Conservation (phyloP, 768 basidiomycete genomes). For the Leccinum barrowsii region DNA sequence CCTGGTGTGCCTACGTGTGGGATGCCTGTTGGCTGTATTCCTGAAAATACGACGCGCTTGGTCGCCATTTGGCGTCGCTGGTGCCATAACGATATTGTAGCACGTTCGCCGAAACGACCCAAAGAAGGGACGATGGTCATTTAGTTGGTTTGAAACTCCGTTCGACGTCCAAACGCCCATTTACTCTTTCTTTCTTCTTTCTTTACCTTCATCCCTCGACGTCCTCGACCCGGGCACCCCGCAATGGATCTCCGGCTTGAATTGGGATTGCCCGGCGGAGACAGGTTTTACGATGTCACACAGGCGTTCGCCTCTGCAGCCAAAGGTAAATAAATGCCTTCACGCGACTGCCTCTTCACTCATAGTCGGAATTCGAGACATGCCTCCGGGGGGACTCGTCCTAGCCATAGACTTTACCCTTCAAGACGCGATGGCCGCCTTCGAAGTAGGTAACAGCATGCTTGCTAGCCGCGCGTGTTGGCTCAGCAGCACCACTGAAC, state of each 20-base stretch:
- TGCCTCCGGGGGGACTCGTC: constrained; percentile 60
- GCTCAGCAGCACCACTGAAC: constrained; percentile 6
- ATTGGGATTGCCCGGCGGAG: constrained; percentile 47
- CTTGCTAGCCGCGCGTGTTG: constrained; percentile 6
- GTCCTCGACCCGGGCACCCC: constrained; percentile 11
- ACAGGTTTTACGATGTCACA: constrained; percentile 63
- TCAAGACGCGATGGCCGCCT: constrained; percentile 90
- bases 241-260: constrained; percentile 18
- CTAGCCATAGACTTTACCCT: constrained; percentile 69
- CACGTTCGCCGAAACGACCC: constrained; percentile 5
- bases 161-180: background rate
- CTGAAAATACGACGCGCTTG: constrained; percentile 67
- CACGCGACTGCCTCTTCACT: constrained; percentile 4
- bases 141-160: constrained; percentile 32
- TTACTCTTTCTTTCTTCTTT: background rate
- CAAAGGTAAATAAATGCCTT: constrained; percentile 42
- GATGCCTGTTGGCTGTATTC: constrained; percentile 90
- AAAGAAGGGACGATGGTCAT: constrained; percentile 9
- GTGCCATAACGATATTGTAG: background rate
- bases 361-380: constrained; percentile 40
- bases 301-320: constrained; percentile 56
- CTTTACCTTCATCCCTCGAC: background rate
- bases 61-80: constrained; percentile 10
- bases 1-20: constrained; percentile 62
- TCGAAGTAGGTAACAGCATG: constrained; percentile 55